Base-by-base conservation (phyloP, 2,329 filamentous ascomycete species). In the Penicillium sp. region DNA sequence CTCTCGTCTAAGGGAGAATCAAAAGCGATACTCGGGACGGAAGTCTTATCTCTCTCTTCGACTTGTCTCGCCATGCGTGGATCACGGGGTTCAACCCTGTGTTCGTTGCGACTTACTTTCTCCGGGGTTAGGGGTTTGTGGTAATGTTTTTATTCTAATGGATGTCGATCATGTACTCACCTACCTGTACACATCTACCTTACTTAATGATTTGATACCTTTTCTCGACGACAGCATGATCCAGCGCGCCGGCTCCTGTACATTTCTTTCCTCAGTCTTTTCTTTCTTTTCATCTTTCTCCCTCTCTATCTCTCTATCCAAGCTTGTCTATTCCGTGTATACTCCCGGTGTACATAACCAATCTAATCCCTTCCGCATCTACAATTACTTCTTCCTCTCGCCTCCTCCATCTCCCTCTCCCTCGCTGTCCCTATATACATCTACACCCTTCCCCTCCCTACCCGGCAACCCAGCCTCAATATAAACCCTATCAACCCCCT, bases 141-240 rank as follows among this genome's bases (percentile, higher is more conserved):
- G 52, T 54, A 49, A 64, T 40, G 51, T 60, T 62, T 13, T 44
- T 65, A 31, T 52, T 66, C 59, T 61, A 55, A 56, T 55, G 57
- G 66, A 65, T 63, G 63, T 61, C 18, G 51, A 53, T 60, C 56
- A 59, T 59, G 40, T 60, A 59, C 56, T 31, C 55, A 53, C 50
- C 52, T 62, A 64, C 63, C 43, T 61, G 56, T 64, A 62, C 31
- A 46, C 65, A 62, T 67, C 56, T 60, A 55, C 27, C n/a, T 61
- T 58, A 46, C 55, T 64, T 66, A 67, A 67, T 68, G 63, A 61
- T 66, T 37, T 64, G 64, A 66, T 67, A 67, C 60, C 63, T 67
- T 68, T 68, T 67, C 61, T 66, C 53, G 59, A 68, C 57, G 66
- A 68, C 63, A 61, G 62, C 63, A 67, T 64, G 62, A 67, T 62